Base-by-base conservation (phyloP, 1,139 yeast genomes). In the Groenewaldozyma sp. region DNA sequence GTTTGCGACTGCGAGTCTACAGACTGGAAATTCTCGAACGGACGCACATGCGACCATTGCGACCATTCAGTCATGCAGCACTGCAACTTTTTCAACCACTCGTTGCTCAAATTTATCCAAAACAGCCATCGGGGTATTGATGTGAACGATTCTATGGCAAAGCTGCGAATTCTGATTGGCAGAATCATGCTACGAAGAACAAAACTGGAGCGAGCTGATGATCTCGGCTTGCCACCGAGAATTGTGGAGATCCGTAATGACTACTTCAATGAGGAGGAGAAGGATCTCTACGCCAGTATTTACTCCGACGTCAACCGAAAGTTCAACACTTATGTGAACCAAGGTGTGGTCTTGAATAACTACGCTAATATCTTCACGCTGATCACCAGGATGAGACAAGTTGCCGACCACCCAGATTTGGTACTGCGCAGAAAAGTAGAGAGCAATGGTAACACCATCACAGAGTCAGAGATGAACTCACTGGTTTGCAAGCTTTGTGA, bases 341-440 rank as follows among this genome's bases (percentile, higher is more conserved):
- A 84, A 56, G 98, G 98, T 60, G 95, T 91, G 22, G 95, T 87
- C 34, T 68, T 87, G 43, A 88, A 88, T 60, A 91, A 93, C 59
- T 91, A 93, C 63, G 98, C 98, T 32, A 91, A 91, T 54, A 88
- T 91, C 54, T 93, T 91, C 64, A 88, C 97, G 0, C 70, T 93
- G 43, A 88, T 91, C 52, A 93, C 98, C 0, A 70, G 98, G 54
- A 91, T 91, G 98, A 75, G 98, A 55, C 98, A 91, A 61, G 69
- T 91, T 53, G 97, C 98, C 0, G 98, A 93, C 59, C 99, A 91
- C 60, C 98, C 98, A 0, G 99, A 93, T 63, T 67, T 93, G 48
- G 96, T 91, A 1, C 67, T 91, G 56, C 78, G 88, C 51, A 70
- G 87, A 41, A 74, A 74, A 11, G 60, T 67, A 31, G 38, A 49